Evolutionary conservation across 805 yeast genomes (phyloP).

Genomic region (Kodamaea restingae): DNA sequence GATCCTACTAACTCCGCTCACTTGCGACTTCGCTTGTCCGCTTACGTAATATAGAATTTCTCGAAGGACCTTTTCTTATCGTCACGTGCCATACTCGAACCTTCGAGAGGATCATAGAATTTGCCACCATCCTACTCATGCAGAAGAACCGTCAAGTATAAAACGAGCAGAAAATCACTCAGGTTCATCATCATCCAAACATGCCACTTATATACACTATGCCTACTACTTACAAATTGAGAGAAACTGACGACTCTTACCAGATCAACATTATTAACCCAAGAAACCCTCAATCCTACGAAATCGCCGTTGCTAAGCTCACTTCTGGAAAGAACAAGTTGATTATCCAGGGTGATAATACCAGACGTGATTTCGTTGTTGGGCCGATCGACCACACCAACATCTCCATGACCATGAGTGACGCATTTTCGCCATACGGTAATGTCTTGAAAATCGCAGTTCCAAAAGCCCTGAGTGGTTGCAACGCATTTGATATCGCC

Average conservation of each 20-base stretch:
- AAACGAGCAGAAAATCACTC: neutral
- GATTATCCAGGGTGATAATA: slow-evolving; percentile 5
- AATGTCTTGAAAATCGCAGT: slow-evolving; percentile 2
- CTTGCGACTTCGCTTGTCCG: neutral
- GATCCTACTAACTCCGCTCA: no score
- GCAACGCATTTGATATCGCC: neutral
- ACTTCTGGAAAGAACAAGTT: slow-evolving; percentile 2
- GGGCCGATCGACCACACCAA: slow-evolving; percentile 1
- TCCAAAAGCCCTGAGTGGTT: slow-evolving; percentile 2
- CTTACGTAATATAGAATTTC: neutral
- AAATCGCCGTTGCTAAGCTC: slow-evolving; percentile 8
- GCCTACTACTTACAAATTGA: slow-evolving; percentile 2
- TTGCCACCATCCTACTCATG: neutral
- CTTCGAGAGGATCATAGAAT: slow-evolving; percentile 1
- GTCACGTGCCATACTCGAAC: neutral
- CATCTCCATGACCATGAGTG: slow-evolving; percentile 4
- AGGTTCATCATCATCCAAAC: neutral
- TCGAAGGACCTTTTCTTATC: neutral
- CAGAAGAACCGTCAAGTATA: neutral
- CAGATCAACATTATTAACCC: slow-evolving; percentile 5
- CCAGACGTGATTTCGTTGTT: slow-evolving; percentile 1
- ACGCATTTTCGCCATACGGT: slow-evolving; percentile 1
- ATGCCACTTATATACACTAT: neutral
- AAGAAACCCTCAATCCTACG: slow-evolving; percentile 7
- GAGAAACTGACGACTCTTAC: slow-evolving; percentile 1